Evolutionary conservation across 148 eudicot genomes (phyloP), one percentile per base, ranked within the genome.

Genomic region (Dianthus caryophyllus): DNA sequence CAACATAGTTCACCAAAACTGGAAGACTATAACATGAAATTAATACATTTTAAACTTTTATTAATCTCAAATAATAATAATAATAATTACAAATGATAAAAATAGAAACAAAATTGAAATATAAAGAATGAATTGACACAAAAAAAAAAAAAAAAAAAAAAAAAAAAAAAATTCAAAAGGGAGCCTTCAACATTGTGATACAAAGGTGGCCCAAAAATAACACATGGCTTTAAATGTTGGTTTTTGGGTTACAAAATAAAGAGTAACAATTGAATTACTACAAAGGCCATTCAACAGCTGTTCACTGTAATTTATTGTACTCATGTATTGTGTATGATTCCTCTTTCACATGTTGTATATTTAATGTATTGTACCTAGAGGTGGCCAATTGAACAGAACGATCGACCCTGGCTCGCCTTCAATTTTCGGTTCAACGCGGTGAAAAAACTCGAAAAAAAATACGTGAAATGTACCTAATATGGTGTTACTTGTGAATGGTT

Each of bases 341-440:
- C 69, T 18, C 65, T 46, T 57, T 55, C 43, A 22, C 50, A 33
- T 43, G 65, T 61, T 43, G 65, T 61, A 58, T 52, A 61, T 60
- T 76, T 2, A 65, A 71, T 76, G 75, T 13, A 21, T 66, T 57
- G 53, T 71, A 76, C 79, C 79, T 66, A 49, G n/a, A n/a, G n/a
- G n/a, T n/a, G n/a, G n/a, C n/a, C n/a, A n/a, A n/a, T n/a, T n/a
- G n/a, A n/a, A n/a, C n/a, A n/a, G n/a, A n/a, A n/a, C n/a, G n/a
- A n/a, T n/a, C n/a, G n/a, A n/a, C n/a, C n/a, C n/a, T n/a, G n/a
- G n/a, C n/a, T 71, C 71, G 29, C 48, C 79, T 52, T 70, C 67
- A 59, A 75, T 58, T 38, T 59, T 55, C 30, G 25, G 39, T 29
- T 56, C 48, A 55, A 69, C 59, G 43, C 15, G 33, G 64, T 46